A percentile compares a stretch with the other conserved stretches of the same genome.
Evolutionary conservation across 306 rosid genomes (phyloP).

Genomic region (Cicer bijugum): DNA sequence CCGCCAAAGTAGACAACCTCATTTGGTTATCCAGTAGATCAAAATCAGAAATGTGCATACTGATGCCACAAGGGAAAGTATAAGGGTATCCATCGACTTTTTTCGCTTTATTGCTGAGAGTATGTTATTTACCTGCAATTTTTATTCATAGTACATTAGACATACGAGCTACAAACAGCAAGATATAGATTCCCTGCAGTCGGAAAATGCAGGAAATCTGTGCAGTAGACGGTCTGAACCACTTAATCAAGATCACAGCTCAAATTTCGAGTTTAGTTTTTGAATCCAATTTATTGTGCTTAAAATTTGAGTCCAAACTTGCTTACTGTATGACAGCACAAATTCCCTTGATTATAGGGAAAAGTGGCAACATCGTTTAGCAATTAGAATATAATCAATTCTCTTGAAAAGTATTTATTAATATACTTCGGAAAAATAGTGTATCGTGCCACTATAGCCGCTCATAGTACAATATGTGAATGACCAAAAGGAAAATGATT

Average conservation of each 20-base stretch:
- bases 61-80: conserved; percentile 86
- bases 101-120: conserved; percentile 81
- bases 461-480: conserved; percentile 11
- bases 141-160: conserved; percentile 25
- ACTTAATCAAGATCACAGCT: neutral
- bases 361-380: conserved; percentile 10
- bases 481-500: conserved; percentile 16
- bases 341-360: too few species aligned
- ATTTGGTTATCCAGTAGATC: conserved; percentile 91
- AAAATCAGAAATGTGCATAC: conserved; percentile 87
- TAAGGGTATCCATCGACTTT: conserved; percentile 90
- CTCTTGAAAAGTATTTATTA: neutral
- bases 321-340: too few species aligned
- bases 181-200: neutral
- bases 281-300: neutral
- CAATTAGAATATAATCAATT: neutral
- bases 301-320: neutral
- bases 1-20: conserved; percentile 44
- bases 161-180: too few species aligned
- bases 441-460: too few species aligned
- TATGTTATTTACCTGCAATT: conserved; percentile 79
- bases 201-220: neutral
- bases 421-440: too few species aligned
- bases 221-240: neutral
- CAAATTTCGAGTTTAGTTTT: neutral